Conservation (phyloP, 2,329 filamentous ascomycete genomes). For the Spiromastix sp. region DNA sequence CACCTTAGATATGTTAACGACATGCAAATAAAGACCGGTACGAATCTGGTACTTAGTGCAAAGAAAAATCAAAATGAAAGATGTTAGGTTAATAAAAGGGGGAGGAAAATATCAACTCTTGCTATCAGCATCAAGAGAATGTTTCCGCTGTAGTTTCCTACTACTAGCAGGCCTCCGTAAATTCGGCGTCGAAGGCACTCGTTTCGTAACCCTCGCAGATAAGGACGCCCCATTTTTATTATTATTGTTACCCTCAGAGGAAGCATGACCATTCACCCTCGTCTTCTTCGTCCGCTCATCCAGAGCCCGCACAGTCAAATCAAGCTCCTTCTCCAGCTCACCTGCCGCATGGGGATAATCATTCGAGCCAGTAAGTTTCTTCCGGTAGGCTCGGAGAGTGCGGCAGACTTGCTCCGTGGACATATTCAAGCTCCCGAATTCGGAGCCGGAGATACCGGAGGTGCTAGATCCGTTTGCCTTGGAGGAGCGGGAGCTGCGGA, state of each 20-base stretch:
- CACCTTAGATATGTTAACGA: constrained; percentile 4
- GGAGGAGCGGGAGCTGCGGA: constrained; percentile 37
- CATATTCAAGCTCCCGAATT: constrained; percentile 39
- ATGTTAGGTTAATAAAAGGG: constrained; percentile 1
- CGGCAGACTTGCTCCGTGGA: constrained; percentile 50
- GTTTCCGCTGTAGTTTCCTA: constrained; percentile 18
- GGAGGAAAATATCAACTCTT: constrained; percentile 4
- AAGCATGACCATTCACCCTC: constrained; percentile 6
- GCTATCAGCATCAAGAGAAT: constrained; percentile 24
- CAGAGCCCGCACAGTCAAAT: constrained; percentile 28
- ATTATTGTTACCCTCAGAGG: constrained; percentile 24
- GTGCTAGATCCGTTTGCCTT: constrained; percentile 27
- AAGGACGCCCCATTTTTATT: constrained; percentile 15
- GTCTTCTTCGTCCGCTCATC: constrained; percentile 20
- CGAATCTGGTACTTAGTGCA: constrained; percentile 3
- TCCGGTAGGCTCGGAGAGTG: constrained; percentile 48
- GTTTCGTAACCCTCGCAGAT: constrained; percentile 18
- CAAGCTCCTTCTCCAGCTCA: constrained; percentile 49
- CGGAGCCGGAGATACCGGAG: constrained; percentile 20
- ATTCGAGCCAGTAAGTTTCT: constrained; percentile 41
- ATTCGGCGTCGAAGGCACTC: constrained; percentile 27
- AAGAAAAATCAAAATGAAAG: constrained; percentile 5
- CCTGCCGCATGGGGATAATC: constrained; percentile 40
- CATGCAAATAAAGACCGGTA: constrained; percentile 1
- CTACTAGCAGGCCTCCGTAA: constrained; percentile 17